Conservation (phyloP, 2,329 filamentous ascomycete genomes). For the Penicillium sclerotiorum region DNA sequence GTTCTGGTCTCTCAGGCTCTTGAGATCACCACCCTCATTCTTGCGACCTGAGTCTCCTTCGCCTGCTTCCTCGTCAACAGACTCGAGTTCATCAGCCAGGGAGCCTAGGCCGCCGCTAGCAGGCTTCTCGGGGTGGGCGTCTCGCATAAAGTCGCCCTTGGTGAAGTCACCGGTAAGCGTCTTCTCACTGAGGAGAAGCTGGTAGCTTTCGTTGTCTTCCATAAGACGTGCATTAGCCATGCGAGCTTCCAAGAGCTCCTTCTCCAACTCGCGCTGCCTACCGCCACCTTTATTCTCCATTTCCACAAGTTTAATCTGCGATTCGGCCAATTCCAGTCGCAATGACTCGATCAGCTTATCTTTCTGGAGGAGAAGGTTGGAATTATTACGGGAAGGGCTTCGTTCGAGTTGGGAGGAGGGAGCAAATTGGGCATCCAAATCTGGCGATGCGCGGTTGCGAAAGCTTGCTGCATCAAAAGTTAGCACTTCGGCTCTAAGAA, state of each 20-base stretch:
- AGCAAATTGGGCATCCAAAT: conserved; percentile 80
- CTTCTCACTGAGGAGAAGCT: conserved; percentile 89
- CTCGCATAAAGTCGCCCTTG: conserved; percentile 75
- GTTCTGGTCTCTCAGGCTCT: conserved; percentile 85
- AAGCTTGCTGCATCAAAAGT: conserved; percentile 42
- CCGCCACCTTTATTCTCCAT: conserved; percentile 91
- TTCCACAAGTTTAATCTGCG: conserved; percentile 92
- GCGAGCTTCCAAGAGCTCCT: conserved; percentile 83
- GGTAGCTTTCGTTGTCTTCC: conserved; percentile 99
- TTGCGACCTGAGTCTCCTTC: conserved; percentile 65
- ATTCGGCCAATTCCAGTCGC: conserved; percentile 87
- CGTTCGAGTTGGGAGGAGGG: conserved; percentile 81
- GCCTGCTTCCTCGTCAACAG: conserved; percentile 63
- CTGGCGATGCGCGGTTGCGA: conserved; percentile 59
- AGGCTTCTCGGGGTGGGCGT: conserved; percentile 49
- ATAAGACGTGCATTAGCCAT: conserved; percentile 95
- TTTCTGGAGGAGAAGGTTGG: conserved; percentile 88
- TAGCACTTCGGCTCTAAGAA: conserved; percentile 12
- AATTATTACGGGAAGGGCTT: conserved; percentile 86
- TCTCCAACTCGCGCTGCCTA: conserved; percentile 85
- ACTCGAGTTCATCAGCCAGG: conserved; percentile 86
- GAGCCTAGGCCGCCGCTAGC: conserved; percentile 51
- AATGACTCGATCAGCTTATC: conserved; percentile 94
- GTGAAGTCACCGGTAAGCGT: conserved; percentile 92
- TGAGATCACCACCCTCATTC: conserved; percentile 75